Percentiles rank a stretch among this genome's conserved stretches.
Evolutionary conservation across 306 rosid genomes (phyloP).

Genomic region (Sicyos baderoa): DNA sequence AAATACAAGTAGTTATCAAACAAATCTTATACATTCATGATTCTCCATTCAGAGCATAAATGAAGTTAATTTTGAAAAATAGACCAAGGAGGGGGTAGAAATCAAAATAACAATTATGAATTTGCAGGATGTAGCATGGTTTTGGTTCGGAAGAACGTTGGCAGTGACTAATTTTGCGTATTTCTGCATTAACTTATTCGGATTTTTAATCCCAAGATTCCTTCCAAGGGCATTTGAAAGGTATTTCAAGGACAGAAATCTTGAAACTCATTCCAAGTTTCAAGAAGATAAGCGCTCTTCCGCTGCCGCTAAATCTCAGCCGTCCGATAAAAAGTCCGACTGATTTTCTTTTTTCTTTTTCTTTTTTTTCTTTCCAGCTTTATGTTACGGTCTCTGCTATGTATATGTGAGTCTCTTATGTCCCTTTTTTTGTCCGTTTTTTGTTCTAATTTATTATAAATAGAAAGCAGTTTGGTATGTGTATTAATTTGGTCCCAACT

Average conservation of each 20-base stretch:
- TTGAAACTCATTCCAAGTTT: slow-evolving; percentile 45
- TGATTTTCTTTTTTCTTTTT: not conserved
- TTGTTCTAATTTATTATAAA: not conserved
- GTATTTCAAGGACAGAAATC: slow-evolving; percentile 50
- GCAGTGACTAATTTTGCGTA: slow-evolving; percentile 47
- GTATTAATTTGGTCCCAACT: too few species aligned
- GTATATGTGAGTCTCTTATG: not conserved
- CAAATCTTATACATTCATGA: too few species aligned
- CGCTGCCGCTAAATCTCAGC: slow-evolving; percentile 16
- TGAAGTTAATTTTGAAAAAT: not conserved
- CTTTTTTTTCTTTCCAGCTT: too few species aligned
- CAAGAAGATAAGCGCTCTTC: slow-evolving; percentile 49
- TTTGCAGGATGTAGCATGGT: slow-evolving; percentile 59
- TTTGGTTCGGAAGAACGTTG: slow-evolving; percentile 65
- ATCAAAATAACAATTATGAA: not conserved
- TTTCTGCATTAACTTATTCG: slow-evolving; percentile 53
- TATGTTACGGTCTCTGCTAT: not conserved
- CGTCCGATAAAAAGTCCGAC: slow-evolving; percentile 28
- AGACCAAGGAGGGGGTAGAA: not conserved
- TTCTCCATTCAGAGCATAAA: too few species aligned
- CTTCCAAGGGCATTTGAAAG: slow-evolving; percentile 76
- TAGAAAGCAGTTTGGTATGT: not conserved
- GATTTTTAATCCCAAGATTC: slow-evolving; percentile 61
- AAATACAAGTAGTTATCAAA: too few species aligned
- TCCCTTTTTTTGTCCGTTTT: not conserved